Evolutionary conservation across 192 early-diverging fungal species (phyloP), one percentile per base, ranked within the genome.

Genomic region (Coemansia umbellata): DNA sequence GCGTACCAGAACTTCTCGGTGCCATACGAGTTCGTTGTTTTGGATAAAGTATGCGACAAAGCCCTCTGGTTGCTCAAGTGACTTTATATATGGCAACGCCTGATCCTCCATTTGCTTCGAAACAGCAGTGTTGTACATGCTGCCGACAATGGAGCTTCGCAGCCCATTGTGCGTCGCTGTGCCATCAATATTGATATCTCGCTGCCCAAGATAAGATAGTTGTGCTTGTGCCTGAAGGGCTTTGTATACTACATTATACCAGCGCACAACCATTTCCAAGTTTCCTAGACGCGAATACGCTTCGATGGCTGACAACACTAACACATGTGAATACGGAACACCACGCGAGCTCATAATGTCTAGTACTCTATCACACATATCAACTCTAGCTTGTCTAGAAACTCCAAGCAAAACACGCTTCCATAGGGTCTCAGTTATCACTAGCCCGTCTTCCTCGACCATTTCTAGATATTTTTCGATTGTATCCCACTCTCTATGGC

Each of bases 1-100:
- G 11, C 52, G 40, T 0, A 28, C 53, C 17, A 75, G 60, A 5
- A 64, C 63, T 30, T 52, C 45, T 3, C 61, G 56, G 17, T 75
- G 72, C 72, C 72, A 75, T 5, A 75, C 37, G 9, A 75, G 48
- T 39, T 60, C 66, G 18, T 60, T 64, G 55, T 43, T 50, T 5
- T 47, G 43, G 15, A 68, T 42, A 47, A 75, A 68, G 19, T 60
- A 59, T 4, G 19, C 49, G 7, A 55, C 28, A 43, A 75, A 66
- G 15, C 28, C 36, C 33, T 64, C 65, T 1, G 72, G 72, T 19
- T 59, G 47, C 28, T 50, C 21, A 14, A 74, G 23, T 17, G 66
- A 57, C n/a, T 19, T 9, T 3, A n/a, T 24, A 19, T 30, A 21
- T 13, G 14, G 48, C n/a, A n/a, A n/a, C n/a, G n/a, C n/a, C n/a